Base-by-base conservation (phyloP, 371 early-diverging fungal species). In the Rhizopus stolonifer region DNA sequence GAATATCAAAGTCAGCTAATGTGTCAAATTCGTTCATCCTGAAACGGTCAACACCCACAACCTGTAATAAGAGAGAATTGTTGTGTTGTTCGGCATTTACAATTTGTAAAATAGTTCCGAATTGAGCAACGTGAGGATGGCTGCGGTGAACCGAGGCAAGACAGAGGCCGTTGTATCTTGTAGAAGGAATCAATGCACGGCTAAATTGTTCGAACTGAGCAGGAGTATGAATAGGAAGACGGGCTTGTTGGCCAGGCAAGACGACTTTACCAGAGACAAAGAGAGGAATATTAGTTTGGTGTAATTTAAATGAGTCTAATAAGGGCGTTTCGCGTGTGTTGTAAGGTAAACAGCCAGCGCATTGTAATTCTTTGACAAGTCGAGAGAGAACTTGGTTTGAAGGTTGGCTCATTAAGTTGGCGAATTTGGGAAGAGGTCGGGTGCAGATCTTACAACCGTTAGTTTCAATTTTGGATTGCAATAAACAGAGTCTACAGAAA, bases 391-490 rank as follows among this genome's bases (percentile, higher is more conserved):
- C 6, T 10, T 60, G 49, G 32, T 56, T 59, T 7, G 45, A n/a
- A 18, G 60, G 23, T 45, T 65, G 65, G 18, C 48, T 10, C 23
- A 47, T 42, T 11, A 65, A 29, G 9, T 17, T 60, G 29, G 42
- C 45, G 45, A 33, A 65, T 49, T 60, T 60, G 15, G 65, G 65
- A 29, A 65, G 46, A 33, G 65, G 65, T 2, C 60, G 60, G n/a
- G 19, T 38, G 15, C 65, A 65, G 23, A 43, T 22, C 9, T 19
- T 13, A 24, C 65, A 65, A 9, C 39, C 10, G n/a, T 56, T 46
- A 4, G 15, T 40, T 8, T 46, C 45, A 17, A 60, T 26, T 43
- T 64, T 64, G 10, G 40, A 46, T 33, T 52, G 50, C 31, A 64
- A 47, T 21, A 64, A 13, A 25, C 64, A 64, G 7, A 58, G 36